Conservation (phyloP, 169 alveolate genomes). For the Toxoplasma gondii region DNA sequence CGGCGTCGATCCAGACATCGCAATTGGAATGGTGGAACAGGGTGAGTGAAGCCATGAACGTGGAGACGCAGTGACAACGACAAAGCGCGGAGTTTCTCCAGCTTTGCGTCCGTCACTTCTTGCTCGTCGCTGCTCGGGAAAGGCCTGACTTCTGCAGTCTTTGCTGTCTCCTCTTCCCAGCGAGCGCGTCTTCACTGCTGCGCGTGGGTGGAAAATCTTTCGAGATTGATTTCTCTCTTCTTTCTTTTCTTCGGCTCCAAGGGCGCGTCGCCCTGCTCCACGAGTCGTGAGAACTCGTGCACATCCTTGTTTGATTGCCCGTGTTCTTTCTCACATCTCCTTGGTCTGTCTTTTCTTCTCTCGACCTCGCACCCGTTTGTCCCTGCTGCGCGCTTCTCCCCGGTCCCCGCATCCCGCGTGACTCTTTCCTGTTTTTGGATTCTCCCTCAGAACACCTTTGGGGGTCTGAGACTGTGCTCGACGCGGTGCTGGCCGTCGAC, state of each 20-base stretch:
- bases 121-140: neutral
- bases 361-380: neutral
- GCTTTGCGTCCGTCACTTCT: neutral
- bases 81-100: no score
- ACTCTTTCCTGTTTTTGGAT: neutral
- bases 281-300: no score
- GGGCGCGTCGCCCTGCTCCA: no score
- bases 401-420: neutral
- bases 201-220: no score
- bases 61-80: slow-evolving; percentile 30
- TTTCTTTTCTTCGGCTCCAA: no score
- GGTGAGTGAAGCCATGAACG: slow-evolving; percentile 76
- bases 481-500: slow-evolving; percentile 94
- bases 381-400: neutral
- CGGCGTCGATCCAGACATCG: slow-evolving; percentile 90
- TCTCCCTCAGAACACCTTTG: slow-evolving; percentile 46
- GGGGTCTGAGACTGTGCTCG: slow-evolving; percentile 89
- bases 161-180: no score
- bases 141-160: neutral
- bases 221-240: no score
- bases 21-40: slow-evolving; percentile 95
- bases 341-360: neutral
- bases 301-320: no score
- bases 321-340: no score
- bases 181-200: no score